Conservation (phyloP, 1,284 basidiomycete species). For the Lignosus rhinocerotis region DNA sequence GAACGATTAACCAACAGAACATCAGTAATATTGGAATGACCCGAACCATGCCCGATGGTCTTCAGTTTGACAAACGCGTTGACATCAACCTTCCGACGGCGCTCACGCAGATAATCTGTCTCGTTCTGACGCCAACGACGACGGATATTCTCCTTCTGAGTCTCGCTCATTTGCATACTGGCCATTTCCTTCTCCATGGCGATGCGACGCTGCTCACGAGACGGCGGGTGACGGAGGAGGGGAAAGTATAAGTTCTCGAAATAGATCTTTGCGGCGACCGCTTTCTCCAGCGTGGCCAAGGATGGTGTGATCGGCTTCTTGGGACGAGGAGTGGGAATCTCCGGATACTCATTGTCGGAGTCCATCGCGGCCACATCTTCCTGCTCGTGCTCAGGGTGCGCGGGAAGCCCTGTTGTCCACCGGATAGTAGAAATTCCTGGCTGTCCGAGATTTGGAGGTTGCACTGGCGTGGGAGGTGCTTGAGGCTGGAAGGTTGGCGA, state of each 20-base stretch:
- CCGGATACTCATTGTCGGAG: slow-evolving; percentile 32
- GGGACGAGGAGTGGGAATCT: slow-evolving; percentile 38
- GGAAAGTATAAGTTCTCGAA: slow-evolving; percentile 97
- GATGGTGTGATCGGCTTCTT: slow-evolving; percentile 75
- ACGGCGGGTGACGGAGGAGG: slow-evolving; percentile 81
- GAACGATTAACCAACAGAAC: slow-evolving; percentile 13
- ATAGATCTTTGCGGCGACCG: slow-evolving; percentile 89
- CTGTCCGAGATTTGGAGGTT: slow-evolving; percentile 40
- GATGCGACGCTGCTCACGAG: slow-evolving; percentile 80
- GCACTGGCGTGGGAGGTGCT: slow-evolving; percentile 17
- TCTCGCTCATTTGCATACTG: slow-evolving; percentile 68
- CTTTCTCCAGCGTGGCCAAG: slow-evolving; percentile 89
- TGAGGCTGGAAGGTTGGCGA: slow-evolving; percentile 36
- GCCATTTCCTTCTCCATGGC: slow-evolving; percentile 89
- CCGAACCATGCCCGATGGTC: slow-evolving; percentile 91
- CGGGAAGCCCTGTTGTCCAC: slow-evolving; percentile 58
- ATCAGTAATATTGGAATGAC: slow-evolving; percentile 8
- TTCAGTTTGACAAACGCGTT: slow-evolving; percentile 89
- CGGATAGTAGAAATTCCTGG: slow-evolving; percentile 62
- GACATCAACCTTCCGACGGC: slow-evolving; percentile 79
- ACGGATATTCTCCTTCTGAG: slow-evolving; percentile 73
- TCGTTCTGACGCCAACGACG: slow-evolving; percentile 85
- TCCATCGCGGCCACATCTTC: slow-evolving; percentile 43
- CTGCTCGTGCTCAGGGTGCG: slow-evolving; percentile 65
- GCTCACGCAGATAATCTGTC: slow-evolving; percentile 85